These are phyloP conservation scores for Sapria himalayana DNA, from an alignment of 345 rosid species.

Conservation along the genomic window DNA sequence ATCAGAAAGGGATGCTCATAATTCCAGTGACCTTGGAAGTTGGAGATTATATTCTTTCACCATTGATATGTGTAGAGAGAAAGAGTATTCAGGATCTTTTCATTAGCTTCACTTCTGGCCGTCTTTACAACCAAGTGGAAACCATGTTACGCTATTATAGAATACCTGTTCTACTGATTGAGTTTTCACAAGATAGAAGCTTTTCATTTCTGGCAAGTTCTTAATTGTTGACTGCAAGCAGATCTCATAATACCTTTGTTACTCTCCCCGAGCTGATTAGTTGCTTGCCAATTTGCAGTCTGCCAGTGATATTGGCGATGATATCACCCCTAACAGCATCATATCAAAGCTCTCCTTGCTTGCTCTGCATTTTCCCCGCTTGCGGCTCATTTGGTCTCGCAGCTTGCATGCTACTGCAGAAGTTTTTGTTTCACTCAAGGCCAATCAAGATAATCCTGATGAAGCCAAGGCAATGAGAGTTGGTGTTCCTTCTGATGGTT, in stretches of 20 bases:
- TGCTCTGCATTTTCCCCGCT: slow-evolving; percentile 72
- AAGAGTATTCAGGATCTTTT: slow-evolving; percentile 96
- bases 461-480: slow-evolving; percentile 61
- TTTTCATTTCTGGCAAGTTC: slow-evolving; percentile 87
- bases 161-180: slow-evolving; percentile 88
- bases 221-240: slow-evolving; percentile 3
- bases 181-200: slow-evolving; percentile 95
- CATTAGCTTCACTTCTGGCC: slow-evolving; percentile 80
- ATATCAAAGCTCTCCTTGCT: slow-evolving; percentile 89
- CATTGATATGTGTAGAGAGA: slow-evolving; percentile 72
- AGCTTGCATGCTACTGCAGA: slow-evolving; percentile 92
- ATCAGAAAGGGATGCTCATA: slow-evolving; percentile 82
- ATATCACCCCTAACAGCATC: slow-evolving; percentile 73
- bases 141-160: slow-evolving; percentile 75
- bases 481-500: slow-evolving; percentile 91
- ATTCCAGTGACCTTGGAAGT: slow-evolving; percentile 86
- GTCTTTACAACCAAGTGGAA: slow-evolving; percentile 87
- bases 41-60: slow-evolving; percentile 85
- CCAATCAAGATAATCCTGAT: slow-evolving; percentile 92
- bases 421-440: slow-evolving; percentile 62
- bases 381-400: slow-evolving; percentile 88
- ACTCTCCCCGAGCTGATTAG: slow-evolving; percentile 5
- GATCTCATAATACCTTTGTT: no score
- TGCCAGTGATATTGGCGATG: slow-evolving; percentile 83
- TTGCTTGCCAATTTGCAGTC: slow-evolving; percentile 29